Conservation (phyloP, 192 early-diverging fungal species). For the Backusella circina region DNA sequence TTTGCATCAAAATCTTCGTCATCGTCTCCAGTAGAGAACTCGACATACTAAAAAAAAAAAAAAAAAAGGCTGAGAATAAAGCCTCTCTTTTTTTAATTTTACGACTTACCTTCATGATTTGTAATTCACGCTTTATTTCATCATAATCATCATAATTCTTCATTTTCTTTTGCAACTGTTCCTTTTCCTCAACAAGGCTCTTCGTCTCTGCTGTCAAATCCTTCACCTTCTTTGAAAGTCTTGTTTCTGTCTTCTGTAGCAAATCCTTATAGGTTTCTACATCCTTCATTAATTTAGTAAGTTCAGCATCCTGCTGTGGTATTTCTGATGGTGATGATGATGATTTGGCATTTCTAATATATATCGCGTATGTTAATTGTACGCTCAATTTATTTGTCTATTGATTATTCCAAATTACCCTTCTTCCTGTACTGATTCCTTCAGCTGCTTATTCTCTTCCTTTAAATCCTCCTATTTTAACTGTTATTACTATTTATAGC, state of each 20-base stretch:
- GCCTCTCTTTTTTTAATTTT: background rate
- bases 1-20: slow-evolving; percentile 39
- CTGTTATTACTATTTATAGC: background rate
- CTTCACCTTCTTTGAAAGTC: slow-evolving; percentile 33
- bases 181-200: slow-evolving; percentile 50
- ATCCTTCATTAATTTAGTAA: slow-evolving; percentile 41
- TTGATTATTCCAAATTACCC: background rate
- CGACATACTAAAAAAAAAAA: slow-evolving; percentile 48
- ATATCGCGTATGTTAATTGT: background rate
- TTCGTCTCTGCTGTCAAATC: slow-evolving; percentile 45
- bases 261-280: slow-evolving; percentile 37
- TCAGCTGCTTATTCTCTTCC: slow-evolving; percentile 32
- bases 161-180: slow-evolving; percentile 50
- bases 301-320: slow-evolving; percentile 36
- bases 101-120: slow-evolving; percentile 66
- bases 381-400: too few species aligned
- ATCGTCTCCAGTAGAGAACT: slow-evolving; percentile 58
- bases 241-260: slow-evolving; percentile 40
- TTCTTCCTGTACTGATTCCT: slow-evolving; percentile 1
- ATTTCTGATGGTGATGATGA: background rate
- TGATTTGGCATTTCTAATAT: background rate
- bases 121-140: slow-evolving; percentile 81
- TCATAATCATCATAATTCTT: slow-evolving; percentile 77
- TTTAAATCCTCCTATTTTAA: slow-evolving; percentile 36
- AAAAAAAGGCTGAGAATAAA: background rate